Conservation (phyloP, 768 basidiomycete genomes). For the Boletellus ananas region DNA sequence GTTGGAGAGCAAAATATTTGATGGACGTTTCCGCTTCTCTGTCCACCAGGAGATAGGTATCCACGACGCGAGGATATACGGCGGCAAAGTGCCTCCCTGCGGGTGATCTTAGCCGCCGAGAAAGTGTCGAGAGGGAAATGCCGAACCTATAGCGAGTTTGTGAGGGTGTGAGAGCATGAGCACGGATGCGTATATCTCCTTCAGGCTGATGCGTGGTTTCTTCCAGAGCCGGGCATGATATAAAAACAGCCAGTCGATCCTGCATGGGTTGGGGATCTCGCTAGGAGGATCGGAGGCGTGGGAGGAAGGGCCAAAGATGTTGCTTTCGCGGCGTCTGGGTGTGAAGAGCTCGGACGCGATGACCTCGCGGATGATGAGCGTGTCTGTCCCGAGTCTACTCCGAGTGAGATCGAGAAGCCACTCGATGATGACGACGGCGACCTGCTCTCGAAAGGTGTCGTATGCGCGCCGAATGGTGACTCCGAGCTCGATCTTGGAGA, state of each 20-base stretch:
- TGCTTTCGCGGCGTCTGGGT: conserved; percentile 52
- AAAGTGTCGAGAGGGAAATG: conserved; percentile 7
- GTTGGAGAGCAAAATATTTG: conserved; percentile 87
- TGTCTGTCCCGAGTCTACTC: conserved; percentile 63
- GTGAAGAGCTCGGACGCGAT: conserved; percentile 67
- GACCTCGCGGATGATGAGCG: conserved; percentile 64
- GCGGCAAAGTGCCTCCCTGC: conserved; percentile 79
- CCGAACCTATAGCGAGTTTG: conserved; percentile 74
- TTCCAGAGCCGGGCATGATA: conserved; percentile 88
- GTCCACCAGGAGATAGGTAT: conserved; percentile 88
- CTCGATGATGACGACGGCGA: conserved; percentile 78
- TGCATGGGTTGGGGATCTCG: conserved; percentile 47
- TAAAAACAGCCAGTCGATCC: conserved; percentile 72
- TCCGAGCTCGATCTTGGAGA: conserved; percentile 86
- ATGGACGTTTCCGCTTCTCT: conserved; percentile 94
- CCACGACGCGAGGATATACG: conserved; percentile 83
- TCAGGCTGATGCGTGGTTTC: conserved; percentile 71
- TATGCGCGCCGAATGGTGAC: conserved; percentile 84
- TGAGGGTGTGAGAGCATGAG: conserved; percentile 68
- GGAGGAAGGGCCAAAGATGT: conserved; percentile 38
- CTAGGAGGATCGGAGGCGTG: conserved; percentile 36
- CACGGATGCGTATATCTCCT: conserved; percentile 77
- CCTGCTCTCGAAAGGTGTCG: conserved; percentile 87
- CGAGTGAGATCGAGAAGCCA: conserved; percentile 82
- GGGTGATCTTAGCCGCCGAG: conserved; percentile 1